Evolutionary conservation across 2,329 filamentous ascomycete genomes (phyloP).

Genomic region (Colletotrichum higginsianum): DNA sequence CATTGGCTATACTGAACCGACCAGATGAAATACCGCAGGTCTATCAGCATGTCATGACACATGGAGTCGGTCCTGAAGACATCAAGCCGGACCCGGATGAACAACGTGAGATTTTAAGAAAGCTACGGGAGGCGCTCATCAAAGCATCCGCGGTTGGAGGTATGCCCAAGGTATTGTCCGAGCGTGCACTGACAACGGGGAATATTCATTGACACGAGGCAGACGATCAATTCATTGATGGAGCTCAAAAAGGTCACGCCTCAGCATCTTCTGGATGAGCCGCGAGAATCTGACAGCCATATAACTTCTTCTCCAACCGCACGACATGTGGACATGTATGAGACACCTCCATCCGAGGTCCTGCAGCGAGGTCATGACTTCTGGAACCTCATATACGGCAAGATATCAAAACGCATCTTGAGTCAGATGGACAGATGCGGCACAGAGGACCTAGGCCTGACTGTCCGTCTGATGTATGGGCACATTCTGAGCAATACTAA

Average conservation of each 20-base stretch:
- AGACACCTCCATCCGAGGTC: constrained; percentile 52
- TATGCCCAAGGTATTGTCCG: constrained; percentile 61
- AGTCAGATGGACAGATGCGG: constrained; percentile 63
- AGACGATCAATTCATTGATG: constrained; percentile 64
- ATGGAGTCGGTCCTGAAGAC: constrained; percentile 47
- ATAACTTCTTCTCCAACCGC: constrained; percentile 54
- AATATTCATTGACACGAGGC: background rate
- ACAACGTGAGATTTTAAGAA: constrained; percentile 59
- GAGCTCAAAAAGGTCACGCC: constrained; percentile 62
- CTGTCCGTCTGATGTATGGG: constrained; percentile 64
- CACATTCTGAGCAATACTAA: constrained; percentile 64
- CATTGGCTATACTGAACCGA: constrained; percentile 63
- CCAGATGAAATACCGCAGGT: constrained; percentile 63
- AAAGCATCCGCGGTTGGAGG: constrained; percentile 64
- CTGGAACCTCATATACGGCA: constrained; percentile 66
- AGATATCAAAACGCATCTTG: constrained; percentile 63
- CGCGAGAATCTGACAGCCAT: constrained; percentile 44
- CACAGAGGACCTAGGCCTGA: constrained; percentile 64
- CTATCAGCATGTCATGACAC: constrained; percentile 58
- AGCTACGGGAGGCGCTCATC: constrained; percentile 65
- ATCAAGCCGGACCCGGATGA: constrained; percentile 51
- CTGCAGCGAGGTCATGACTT: constrained; percentile 61
- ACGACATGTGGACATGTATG: constrained; percentile 56
- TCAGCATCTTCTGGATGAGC: constrained; percentile 55
- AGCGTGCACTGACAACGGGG: background rate